Evolutionary conservation across 1,284 basidiomycete genomes (phyloP).

Genomic region (Irpex sp.): DNA sequence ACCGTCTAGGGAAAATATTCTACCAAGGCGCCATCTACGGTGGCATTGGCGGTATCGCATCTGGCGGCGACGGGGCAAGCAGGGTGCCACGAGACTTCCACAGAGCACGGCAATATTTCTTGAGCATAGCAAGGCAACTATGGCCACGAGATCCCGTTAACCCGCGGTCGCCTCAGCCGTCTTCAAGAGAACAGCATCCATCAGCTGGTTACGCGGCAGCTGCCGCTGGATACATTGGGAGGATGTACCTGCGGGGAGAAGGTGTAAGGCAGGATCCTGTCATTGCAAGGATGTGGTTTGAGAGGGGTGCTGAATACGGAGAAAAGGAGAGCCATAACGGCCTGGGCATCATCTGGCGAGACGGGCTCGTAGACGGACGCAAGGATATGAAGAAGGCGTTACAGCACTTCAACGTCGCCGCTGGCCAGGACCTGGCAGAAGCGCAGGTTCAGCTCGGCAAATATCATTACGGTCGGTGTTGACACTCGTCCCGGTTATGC

Average conservation of each 20-base stretch:
- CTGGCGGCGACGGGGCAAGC: constrained; percentile 91
- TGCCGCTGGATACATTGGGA: constrained; percentile 88
- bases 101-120: constrained; percentile 85
- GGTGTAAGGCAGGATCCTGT: constrained; percentile 85
- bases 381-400: constrained; percentile 80
- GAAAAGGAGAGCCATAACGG: constrained; percentile 92
- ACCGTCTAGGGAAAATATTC: constrained; percentile 91
- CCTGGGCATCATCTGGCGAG: constrained; percentile 92
- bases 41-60: constrained; percentile 77
- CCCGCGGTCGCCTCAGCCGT: constrained; percentile 49
- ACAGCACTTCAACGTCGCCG: constrained; percentile 82
- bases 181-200: constrained; percentile 61
- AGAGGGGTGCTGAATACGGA: constrained; percentile 84
- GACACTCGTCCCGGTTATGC: not conserved
- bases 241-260: constrained; percentile 95
- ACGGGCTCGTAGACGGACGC: constrained; percentile 79
- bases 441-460: constrained; percentile 93
- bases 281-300: constrained; percentile 94
- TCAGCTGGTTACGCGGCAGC: constrained; percentile 77
- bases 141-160: constrained; percentile 84
- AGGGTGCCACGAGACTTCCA: constrained; percentile 81
- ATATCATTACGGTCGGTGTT: constrained; percentile 77
- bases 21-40: constrained; percentile 92
- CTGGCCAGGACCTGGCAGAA: constrained; percentile 88
- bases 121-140: constrained; percentile 80